phyloP scores from a whole-genome alignment of 169 alveolate species.

The Eimeria necatrix region DNA sequence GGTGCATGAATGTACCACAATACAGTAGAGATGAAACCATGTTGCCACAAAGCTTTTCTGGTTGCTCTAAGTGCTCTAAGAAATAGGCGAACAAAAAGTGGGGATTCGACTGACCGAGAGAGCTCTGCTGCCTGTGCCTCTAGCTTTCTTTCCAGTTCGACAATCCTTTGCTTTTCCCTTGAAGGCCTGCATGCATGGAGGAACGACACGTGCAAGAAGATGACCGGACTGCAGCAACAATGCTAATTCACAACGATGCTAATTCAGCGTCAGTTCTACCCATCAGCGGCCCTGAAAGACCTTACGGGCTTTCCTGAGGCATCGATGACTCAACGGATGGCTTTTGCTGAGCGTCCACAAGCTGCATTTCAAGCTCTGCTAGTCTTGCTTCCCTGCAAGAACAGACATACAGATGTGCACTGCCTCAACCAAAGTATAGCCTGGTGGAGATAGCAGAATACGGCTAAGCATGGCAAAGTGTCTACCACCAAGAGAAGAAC shows the following conservation, averaged over 20 bases:
- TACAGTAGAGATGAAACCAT: neutral
- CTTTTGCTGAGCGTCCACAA: slow-evolving; percentile 54
- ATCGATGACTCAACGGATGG: neutral
- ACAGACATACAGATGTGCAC: neutral
- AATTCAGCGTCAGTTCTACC: too few relatives aligned
- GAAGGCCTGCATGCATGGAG: neutral
- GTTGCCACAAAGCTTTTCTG: too few relatives aligned
- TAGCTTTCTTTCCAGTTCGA: slow-evolving; percentile 31
- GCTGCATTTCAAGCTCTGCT: slow-evolving; percentile 67
- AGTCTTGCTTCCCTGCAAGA: slow-evolving; percentile 47
- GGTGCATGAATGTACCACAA: too few relatives aligned
- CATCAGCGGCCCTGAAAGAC: neutral
- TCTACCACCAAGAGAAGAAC: neutral
- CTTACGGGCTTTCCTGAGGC: neutral
- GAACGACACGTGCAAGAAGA: neutral
- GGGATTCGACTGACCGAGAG: slow-evolving; percentile 16
- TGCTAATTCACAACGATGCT: too few relatives aligned
- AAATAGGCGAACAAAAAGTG: neutral
- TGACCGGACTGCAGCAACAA: too few relatives aligned
- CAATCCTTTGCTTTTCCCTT: slow-evolving; percentile 11
- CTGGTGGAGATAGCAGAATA: neutral
- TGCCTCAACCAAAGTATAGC: neutral
- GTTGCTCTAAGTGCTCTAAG: neutral
- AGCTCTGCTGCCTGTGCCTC: slow-evolving; percentile 29
- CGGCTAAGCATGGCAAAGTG: neutral